Base-by-base conservation (phyloP, 805 yeast genomes). In the Saccharomyces eubayanus region DNA sequence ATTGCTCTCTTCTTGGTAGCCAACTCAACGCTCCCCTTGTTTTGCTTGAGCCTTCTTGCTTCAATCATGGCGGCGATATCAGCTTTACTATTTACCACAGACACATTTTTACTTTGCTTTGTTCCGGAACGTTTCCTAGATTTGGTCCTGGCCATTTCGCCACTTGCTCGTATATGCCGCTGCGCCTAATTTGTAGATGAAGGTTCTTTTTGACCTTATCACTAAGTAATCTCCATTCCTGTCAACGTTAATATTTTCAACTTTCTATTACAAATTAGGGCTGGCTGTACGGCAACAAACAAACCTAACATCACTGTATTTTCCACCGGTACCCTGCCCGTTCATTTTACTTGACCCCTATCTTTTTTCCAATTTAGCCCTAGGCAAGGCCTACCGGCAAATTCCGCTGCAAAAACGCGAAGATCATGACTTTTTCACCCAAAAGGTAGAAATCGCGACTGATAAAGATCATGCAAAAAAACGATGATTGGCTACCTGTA, bases 1-100 rank as follows among this genome's bases (percentile, higher is more conserved):
- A 66, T 70, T 30, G 69, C 74, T 47, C 68, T 61, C 48, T 69
- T 70, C 46, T 64, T 59, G 10, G 71, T 59, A n/a, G 66, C 66
- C 24, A 11, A n/a, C 24, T n/a, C 49, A 28, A 6, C 30, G 21
- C 28, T 12, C 28, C 31, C 11, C 12, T n/a, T 48, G 27, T 31
- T 5, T 5, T 30, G 43, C 20, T 48, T 29, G 27, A 28, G 21
- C 8, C 10, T 31, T 48, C 50, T 48, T 48, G 50, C 31, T 10
- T 48, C 50, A 21, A 48, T 48, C 43, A 36, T 16, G 43, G 43
- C 43, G 43, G 40, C 20, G 24, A 56, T 51, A 14, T 55, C 53
- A 29, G 41, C 40, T 28, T 49, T 55, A 11, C 45, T 50, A 46
- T 51, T 24, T 24, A 28, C 11, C 20, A n/a, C 48, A 28, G 50